Evolutionary conservation across 192 early-diverging fungal species (phyloP), one percentile per base, ranked within the genome.

Genomic region (Funneliformis mosseae): DNA sequence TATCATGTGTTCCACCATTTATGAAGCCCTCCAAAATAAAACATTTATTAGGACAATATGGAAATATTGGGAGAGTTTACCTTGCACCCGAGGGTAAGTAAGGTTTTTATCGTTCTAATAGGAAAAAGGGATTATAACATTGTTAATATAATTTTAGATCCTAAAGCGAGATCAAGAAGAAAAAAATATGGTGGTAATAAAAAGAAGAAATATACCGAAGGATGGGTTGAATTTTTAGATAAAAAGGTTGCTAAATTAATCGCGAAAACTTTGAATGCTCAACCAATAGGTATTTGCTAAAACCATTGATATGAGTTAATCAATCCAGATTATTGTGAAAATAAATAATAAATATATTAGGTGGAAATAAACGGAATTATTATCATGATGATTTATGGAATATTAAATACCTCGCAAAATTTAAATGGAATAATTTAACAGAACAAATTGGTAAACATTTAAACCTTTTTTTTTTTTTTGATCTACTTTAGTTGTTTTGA

Each of bases 371-470:
- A 84, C 89, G 93, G 43, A 91, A 88, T 64, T 89, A 88, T 74
- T 96, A 96, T 83, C 94, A 97, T 84, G 96, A 98, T 81, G 96
- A 98, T 73, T 85, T 98, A 81, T 99, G 98, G 98, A 98, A 94
- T 83, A 92, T 99, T 69, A 96, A 96, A 84, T 99, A 99, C 80
- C 84, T 99, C 43, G 94, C 96, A 43, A 92, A 93, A 70, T 99
- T 99, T 88, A 99, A 99, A 82, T 99, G 98, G 98, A 86, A 93
- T 60, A 93, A 99, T 81, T 84, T 99, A 70, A 95, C 95, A 16
- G 98, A 97, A 78, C 95, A 97, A 83, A 91, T 98, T 55, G 93
- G 82, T 96, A 93, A 83, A 90, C 74, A 83, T 67, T 55, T 0
- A 3, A 14, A 33, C 11, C 5, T 12, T 6, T 11, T 8, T 39